Evolutionary conservation across 768 basidiomycete species (phyloP).

Genomic region (Hypsizygus marmoreus): DNA sequence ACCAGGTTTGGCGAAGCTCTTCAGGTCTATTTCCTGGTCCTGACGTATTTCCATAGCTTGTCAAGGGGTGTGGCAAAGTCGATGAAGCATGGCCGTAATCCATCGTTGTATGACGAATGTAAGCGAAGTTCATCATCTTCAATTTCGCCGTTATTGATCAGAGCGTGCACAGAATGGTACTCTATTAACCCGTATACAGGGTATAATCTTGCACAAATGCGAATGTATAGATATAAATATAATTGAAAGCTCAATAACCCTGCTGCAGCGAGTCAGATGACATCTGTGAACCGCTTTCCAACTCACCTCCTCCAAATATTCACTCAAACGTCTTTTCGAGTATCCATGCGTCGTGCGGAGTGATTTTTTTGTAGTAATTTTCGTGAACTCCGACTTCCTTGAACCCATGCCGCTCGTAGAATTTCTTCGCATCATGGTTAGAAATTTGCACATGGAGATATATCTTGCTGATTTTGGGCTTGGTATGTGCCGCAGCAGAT

Average conservation of each 20-base stretch:
- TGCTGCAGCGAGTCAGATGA: too few relatives aligned
- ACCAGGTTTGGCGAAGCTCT: slow-evolving; percentile 57
- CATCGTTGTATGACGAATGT: slow-evolving; percentile 2
- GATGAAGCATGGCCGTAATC: slow-evolving; percentile 50
- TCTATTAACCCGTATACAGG: slow-evolving; percentile 10
- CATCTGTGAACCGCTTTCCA: too few relatives aligned
- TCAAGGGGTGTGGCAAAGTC: slow-evolving; percentile 76
- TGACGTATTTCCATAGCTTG: slow-evolving; percentile 49
- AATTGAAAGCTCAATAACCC: too few relatives aligned
- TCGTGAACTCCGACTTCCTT: slow-evolving; percentile 62
- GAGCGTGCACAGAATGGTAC: slow-evolving; percentile 10
- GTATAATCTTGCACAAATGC: slow-evolving; percentile 15
- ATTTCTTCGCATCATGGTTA: slow-evolving; percentile 72
- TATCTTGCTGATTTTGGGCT: slow-evolving; percentile 66
- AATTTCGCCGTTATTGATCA: slow-evolving; percentile 2
- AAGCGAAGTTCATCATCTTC: not conserved
- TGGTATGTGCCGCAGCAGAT: slow-evolving; percentile 59
- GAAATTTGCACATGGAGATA: slow-evolving; percentile 89
- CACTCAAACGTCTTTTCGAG: slow-evolving; percentile 61
- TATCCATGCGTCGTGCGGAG: slow-evolving; percentile 84
- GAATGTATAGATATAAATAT: slow-evolving; percentile 3
- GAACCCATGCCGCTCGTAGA: slow-evolving; percentile 87
- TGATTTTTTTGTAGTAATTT: slow-evolving; percentile 89
- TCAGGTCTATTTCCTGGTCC: slow-evolving; percentile 8
- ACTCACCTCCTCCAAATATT: slow-evolving; percentile 6